These are phyloP conservation scores for Sporisorium iseilematis-ciliati DNA, from an alignment of 1,284 basidiomycete species.

Conservation along the genomic window DNA sequence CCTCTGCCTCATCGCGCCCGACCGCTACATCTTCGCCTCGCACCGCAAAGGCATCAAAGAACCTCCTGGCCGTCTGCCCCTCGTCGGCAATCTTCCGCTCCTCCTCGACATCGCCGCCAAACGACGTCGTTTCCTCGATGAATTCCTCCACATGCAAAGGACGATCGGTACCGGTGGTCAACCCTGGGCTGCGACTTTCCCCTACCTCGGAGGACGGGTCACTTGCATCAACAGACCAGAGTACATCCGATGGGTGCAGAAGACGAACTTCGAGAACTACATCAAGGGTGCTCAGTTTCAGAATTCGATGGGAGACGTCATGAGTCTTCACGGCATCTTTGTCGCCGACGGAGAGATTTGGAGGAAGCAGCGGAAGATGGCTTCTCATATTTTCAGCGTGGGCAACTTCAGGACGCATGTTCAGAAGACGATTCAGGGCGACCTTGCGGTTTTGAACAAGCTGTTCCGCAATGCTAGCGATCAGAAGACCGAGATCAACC, in stretches of 20 bases:
- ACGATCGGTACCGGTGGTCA: constrained; percentile 29
- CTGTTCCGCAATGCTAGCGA: constrained; percentile 23
- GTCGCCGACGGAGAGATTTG: constrained; percentile 63
- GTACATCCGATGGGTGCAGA: constrained; percentile 56
- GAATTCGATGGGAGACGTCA: constrained; percentile 47
- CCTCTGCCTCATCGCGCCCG: constrained; percentile 47
- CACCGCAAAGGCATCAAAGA: constrained; percentile 48
- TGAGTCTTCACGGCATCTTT: constrained; percentile 57
- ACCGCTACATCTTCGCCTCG: constrained; percentile 45
- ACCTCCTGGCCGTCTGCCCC: constrained; percentile 34
- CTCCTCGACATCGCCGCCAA: constrained; percentile 48
- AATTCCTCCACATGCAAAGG: constrained; percentile 28
- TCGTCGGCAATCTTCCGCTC: constrained; percentile 44
- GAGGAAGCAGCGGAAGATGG: constrained; percentile 61
- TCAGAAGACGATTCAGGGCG: constrained; percentile 49
- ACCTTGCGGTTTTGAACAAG: constrained; percentile 30
- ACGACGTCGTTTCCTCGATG: constrained; percentile 45
- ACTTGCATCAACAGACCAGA: constrained; percentile 50
- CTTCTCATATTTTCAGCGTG: constrained; percentile 60
- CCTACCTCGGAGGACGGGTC: constrained; percentile 36
- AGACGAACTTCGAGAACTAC: constrained; percentile 60
- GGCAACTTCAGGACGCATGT: constrained; percentile 54
- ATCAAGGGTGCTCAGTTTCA: constrained; percentile 45
- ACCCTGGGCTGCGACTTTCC: constrained; percentile 40
- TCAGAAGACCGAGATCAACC: constrained; percentile 29